phyloP scores from a whole-genome alignment of 2,329 filamentous ascomycete genomes.

The Tolypocladium paradoxum region DNA sequence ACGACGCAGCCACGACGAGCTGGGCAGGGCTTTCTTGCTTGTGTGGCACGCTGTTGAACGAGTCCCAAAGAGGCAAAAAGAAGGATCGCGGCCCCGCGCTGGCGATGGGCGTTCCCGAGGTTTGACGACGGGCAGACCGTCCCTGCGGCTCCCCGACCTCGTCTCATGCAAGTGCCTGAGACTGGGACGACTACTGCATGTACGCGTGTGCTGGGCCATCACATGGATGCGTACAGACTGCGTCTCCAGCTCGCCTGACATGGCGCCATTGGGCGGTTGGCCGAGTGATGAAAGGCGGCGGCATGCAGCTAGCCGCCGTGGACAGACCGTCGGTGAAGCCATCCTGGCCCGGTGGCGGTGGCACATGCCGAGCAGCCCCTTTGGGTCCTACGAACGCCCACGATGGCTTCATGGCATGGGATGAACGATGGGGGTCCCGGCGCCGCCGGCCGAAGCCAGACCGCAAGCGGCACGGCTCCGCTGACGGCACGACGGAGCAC shows the following conservation, averaged over 20 bases:
- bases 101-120: not conserved
- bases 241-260: not conserved
- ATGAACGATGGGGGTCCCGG: not conserved
- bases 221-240: constrained; percentile 1
- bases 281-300: constrained; percentile 8
- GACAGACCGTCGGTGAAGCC: constrained; percentile 12
- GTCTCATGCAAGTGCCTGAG: constrained; percentile 5
- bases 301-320: constrained; percentile 10
- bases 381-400: not conserved
- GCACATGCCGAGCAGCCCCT: constrained; percentile 1
- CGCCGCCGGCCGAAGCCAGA: not conserved
- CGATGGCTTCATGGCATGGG: constrained; percentile 1
- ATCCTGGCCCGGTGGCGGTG: constrained; percentile 2
- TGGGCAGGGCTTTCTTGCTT: not conserved
- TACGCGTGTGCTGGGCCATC: not conserved
- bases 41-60: not conserved
- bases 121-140: not conserved
- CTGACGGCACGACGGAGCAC: not conserved
- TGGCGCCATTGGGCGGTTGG: constrained; percentile 6
- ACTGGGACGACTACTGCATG: not conserved
- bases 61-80: not conserved
- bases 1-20: not conserved
- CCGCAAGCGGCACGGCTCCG: not conserved
- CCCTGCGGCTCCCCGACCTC: constrained; percentile 2
- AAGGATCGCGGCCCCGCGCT: not conserved